Evolutionary conservation across 1,284 basidiomycete genomes (phyloP), one percentile per base, ranked within the genome.

Genomic region (Leccinum solheimii): DNA sequence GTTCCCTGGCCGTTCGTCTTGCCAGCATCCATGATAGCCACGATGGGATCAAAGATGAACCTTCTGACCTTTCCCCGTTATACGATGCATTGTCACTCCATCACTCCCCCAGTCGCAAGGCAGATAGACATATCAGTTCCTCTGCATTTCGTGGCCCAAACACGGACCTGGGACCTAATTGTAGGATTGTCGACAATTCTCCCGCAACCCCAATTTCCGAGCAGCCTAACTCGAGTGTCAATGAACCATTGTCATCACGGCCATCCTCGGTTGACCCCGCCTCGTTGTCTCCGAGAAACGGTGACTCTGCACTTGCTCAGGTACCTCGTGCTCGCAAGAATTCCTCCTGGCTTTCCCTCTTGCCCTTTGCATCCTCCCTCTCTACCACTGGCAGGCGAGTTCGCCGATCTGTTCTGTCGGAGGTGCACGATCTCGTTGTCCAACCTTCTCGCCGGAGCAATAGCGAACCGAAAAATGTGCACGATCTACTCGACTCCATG

Each of bases 341-440:
- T 16, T 54, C 38, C 1, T 65, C 69, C 2, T 74, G 71, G 72
- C 40, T 72, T 14, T 75, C 73, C 19, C 61, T 65, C 60, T 56
- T 76, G 10, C 69, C 74, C 4, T 76, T 76, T 38, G 65, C 60
- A 40, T 66, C 69, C 13, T 77, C 77, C 2, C 72, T 76, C 57
- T 79, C 77, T 5, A 66, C 77, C 1, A 78, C 34, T 36, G 13
- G 34, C 34, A 36, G 78, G 27, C 69, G 65, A 3, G 78, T 82
- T 34, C 78, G 78, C 10, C 34, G 34, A 36, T 36, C 34, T 14
- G 34, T 36, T 36, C 34, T 36, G 5, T 36, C 34, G 13, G 0
- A 36, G 34, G 34, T 36, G 34, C 34, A 36, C 34, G 2, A 36
- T 36, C 13, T 36, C 34, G 34, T 36, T 5, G 34, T 36, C 34